Evolutionary conservation across 495 filamentous ascomycete species (phyloP), one percentile per base, ranked within the genome.

Genomic region (Penicillium turbatum): DNA sequence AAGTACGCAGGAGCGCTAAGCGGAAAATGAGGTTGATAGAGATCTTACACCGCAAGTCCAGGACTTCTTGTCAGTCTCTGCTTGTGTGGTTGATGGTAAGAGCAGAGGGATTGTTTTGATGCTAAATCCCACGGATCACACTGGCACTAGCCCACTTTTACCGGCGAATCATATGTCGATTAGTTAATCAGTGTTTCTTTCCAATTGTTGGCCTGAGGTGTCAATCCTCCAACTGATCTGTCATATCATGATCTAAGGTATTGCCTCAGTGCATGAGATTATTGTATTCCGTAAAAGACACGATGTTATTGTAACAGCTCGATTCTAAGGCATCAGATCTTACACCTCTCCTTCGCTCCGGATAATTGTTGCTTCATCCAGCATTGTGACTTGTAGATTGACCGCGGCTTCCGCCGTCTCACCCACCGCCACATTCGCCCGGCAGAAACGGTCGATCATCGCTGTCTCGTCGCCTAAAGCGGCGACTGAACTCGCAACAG

Each of bases 121-220:
- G 66, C 68, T 66, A 69, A 72, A 71, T 72, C 47, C 71, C 68
- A 74, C 71, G 66, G 68, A 62, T 67, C 64, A 58, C 43, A 31
- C 35, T 59, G 62, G 58, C 67, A 59, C 71, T 71, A 72, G 60
- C 31, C 41, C 46, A 17, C 17, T 21, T 41, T 51, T 51, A 11
- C 6, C 36, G 53, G 50, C 70, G 65, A 73, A 72, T 74, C 67
- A 67, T 8, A 19, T 31, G 13, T 21, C 3, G 55, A 49, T 63
- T 60, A 64, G 51, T 19, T 60, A 59, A 63, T 56, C 19, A 16
- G 12, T 48, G 0, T 2, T 15, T 9, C 3, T 12, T 51, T 24
- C 4, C 21, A 4, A 24, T 24, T n/a, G 21, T 24, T 24, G 4
- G 53, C 63, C 59, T 69, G 9, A 60, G 57, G 62, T 57, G 16